Percentiles rank a stretch among this genome's conserved stretches.
Conservation (phyloP, 306 rosid species). For the Prinsepia uniflora region DNA sequence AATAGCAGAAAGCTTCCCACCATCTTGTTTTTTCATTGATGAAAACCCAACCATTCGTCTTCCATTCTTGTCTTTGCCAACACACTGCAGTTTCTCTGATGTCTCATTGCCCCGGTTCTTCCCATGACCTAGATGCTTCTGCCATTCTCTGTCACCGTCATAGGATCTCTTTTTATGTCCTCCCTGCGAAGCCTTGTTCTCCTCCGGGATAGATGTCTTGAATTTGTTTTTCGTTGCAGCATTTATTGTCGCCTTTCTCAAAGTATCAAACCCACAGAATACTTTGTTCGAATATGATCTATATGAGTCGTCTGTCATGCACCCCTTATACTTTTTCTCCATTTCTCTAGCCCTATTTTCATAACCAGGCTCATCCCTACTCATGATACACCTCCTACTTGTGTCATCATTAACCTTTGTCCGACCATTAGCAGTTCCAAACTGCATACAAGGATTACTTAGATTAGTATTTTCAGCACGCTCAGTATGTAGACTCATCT, state of each 20-base stretch:
- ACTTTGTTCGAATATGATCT: neutral
- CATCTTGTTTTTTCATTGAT: conserved; percentile 22
- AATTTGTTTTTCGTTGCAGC: conserved; percentile 33
- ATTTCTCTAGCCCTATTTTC: too few species aligned
- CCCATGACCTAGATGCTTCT: conserved; percentile 26
- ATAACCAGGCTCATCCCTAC: too few species aligned
- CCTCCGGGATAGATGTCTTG: conserved; percentile 31
- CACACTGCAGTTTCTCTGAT: conserved; percentile 31
- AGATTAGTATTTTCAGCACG: too few species aligned
- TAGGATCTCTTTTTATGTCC: conserved; percentile 16
- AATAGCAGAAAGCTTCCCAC: conserved; percentile 17
- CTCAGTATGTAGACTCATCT: too few species aligned
- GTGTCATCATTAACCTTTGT: too few species aligned
- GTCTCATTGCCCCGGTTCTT: conserved; percentile 23
- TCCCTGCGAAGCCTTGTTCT: conserved; percentile 40
- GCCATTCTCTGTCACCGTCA: conserved; percentile 29
- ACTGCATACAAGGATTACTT: too few species aligned
- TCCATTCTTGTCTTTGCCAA: conserved; percentile 20
- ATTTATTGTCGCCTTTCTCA: conserved; percentile 2
- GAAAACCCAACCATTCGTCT: conserved; percentile 25
- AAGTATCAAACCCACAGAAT: neutral
- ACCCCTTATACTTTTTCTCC: too few species aligned
- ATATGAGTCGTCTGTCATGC: too few species aligned
- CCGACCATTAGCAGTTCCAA: too few species aligned
- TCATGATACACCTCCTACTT: too few species aligned